A percentile compares a stretch with the other conserved stretches of the same genome.
Conservation (phyloP, 1,284 basidiomycete genomes). For the Apiotrichum veenhuisii region DNA sequence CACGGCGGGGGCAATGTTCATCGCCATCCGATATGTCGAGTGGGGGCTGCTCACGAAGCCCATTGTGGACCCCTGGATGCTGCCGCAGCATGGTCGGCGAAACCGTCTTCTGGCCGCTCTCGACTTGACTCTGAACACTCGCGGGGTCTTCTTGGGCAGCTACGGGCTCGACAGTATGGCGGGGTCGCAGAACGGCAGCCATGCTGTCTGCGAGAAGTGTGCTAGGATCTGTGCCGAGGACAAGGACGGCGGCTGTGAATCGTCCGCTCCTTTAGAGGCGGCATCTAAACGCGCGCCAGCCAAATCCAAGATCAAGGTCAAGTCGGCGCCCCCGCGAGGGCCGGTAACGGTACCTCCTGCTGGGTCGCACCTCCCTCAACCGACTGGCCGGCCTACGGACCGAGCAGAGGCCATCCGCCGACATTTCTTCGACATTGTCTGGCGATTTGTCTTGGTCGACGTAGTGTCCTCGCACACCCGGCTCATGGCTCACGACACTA, state of each 20-base stretch:
- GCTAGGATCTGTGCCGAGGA: background rate
- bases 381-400: background rate
- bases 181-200: slow-evolving; percentile 1
- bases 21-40: slow-evolving; percentile 30
- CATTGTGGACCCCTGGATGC: slow-evolving; percentile 31
- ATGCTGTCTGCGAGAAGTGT: background rate
- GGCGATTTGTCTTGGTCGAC: background rate
- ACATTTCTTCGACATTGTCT: background rate
- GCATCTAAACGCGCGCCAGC: background rate
- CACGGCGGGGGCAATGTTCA: slow-evolving; percentile 24
- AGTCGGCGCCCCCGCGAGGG: background rate
- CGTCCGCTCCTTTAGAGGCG: background rate
- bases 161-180: slow-evolving; percentile 18
- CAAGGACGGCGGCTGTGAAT: background rate
- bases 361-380: background rate
- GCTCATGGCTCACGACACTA: slow-evolving; percentile 18
- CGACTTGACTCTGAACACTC: slow-evolving; percentile 31
- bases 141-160: slow-evolving; percentile 32
- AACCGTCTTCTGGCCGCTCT: slow-evolving; percentile 21
- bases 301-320: background rate
- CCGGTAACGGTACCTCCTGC: background rate
- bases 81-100: slow-evolving; percentile 15
- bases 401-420: slow-evolving; percentile 1
- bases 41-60: slow-evolving; percentile 26
- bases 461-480: background rate